These are phyloP conservation scores for Monilinia polystroma DNA, from an alignment of 2,329 filamentous ascomycete genomes.

Conservation along the genomic window DNA sequence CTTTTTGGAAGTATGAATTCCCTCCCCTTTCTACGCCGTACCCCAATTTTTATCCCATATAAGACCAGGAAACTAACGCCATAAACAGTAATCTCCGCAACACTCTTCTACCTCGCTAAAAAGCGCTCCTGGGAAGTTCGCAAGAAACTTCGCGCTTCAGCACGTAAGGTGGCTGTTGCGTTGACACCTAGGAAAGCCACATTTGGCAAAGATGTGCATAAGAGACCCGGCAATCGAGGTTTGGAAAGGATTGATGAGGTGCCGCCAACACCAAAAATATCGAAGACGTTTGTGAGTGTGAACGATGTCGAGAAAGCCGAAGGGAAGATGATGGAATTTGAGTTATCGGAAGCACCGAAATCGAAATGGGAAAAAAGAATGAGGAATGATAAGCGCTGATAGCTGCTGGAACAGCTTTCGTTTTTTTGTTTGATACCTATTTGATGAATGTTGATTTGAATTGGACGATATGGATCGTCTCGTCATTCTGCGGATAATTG, in stretches of 20 bases:
- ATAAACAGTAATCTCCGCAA: constrained; percentile 44
- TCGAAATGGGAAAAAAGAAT: constrained; percentile 38
- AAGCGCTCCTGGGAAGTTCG: constrained; percentile 81
- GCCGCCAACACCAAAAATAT: constrained; percentile 56
- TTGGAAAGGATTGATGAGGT: constrained; percentile 53
- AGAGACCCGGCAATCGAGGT: constrained; percentile 45
- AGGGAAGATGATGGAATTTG: constrained; percentile 36
- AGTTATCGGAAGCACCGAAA: constrained; percentile 38
- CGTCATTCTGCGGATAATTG: constrained; percentile 1
- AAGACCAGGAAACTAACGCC: not conserved
- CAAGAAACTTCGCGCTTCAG: constrained; percentile 68
- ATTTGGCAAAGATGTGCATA: constrained; percentile 57
- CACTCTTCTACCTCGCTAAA: constrained; percentile 78
- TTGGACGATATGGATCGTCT: constrained; percentile 1
- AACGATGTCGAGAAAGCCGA: constrained; percentile 60
- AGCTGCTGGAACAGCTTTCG: constrained; percentile 18
- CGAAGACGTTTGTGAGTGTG: constrained; percentile 38
- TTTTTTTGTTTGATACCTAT: constrained; percentile 18
- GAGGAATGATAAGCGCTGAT: constrained; percentile 1
- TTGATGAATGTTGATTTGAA: constrained; percentile 2
- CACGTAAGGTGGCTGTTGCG: constrained; percentile 58
- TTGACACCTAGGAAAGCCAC: constrained; percentile 62
- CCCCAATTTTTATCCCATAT: not conserved
- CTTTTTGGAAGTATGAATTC: constrained; percentile 64
- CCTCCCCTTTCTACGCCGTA: not conserved